Evolutionary conservation across 164 flowering plant species (phyloP).

Genomic region (Chloranthus sessilifolius): DNA sequence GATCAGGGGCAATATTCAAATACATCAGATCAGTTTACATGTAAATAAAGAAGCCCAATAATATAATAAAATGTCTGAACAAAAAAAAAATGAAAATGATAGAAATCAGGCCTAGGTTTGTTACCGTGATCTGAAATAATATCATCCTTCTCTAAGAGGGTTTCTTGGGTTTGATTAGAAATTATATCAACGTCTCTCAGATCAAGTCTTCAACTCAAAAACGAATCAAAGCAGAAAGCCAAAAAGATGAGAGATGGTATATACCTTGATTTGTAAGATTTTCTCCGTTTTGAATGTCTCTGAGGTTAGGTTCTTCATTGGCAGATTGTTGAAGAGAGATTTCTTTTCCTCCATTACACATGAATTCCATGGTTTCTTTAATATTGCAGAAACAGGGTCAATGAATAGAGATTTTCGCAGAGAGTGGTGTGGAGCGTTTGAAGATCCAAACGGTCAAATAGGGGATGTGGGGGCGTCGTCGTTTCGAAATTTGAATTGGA

Average conservation of each 20-base stretch:
- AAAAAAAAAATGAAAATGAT: neutral
- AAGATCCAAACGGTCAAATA: constrained; percentile 16
- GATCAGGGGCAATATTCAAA: constrained; percentile 15
- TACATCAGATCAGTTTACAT: neutral
- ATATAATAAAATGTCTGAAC: neutral
- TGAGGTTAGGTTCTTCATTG: neutral
- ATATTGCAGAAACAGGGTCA: neutral
- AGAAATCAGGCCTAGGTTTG: neutral
- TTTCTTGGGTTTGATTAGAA: constrained; percentile 13
- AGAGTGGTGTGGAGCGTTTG: constrained; percentile 1
- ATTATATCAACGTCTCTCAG: neutral
- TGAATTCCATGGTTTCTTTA: no score
- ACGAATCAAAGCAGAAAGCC: neutral
- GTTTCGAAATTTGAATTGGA: constrained; percentile 11
- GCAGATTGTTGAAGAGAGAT: no score
- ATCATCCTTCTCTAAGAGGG: neutral
- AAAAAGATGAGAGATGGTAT: neutral
- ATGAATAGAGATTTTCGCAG: neutral
- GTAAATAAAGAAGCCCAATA: neutral
- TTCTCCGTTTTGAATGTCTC: neutral
- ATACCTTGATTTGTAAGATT: constrained; percentile 14
- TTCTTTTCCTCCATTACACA: no score
- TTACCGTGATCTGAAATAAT: constrained; percentile 1
- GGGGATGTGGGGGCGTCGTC: neutral
- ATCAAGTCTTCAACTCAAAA: neutral